Conservation (phyloP, 2,329 filamentous ascomycete species). For the Pezizomycotina sp. region DNA sequence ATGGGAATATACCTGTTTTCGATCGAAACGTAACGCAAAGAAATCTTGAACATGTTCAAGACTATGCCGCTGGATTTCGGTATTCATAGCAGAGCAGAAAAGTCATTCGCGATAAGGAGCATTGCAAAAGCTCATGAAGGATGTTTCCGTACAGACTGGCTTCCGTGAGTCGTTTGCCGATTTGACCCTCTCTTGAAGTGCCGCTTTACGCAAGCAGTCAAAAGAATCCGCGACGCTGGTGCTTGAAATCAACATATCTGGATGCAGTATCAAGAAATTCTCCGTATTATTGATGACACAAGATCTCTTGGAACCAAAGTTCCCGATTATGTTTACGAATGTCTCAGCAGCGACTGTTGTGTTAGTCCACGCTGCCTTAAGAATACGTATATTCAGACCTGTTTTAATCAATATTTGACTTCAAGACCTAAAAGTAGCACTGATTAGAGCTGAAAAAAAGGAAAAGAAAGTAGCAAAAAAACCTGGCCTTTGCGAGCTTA, state of each 20-base stretch:
- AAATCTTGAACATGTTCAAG: slow-evolving; percentile 74
- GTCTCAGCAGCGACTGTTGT: slow-evolving; percentile 58
- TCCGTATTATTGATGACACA: slow-evolving; percentile 69
- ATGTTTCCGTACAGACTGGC: slow-evolving; percentile 84
- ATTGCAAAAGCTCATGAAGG: slow-evolving; percentile 90
- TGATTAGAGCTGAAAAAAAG: slow-evolving; percentile 20
- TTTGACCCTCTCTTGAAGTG: slow-evolving; percentile 88
- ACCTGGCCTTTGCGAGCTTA: too few relatives aligned
- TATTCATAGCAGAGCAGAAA: slow-evolving; percentile 53
- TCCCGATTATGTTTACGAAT: slow-evolving; percentile 73
- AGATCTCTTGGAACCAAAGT: slow-evolving; percentile 51
- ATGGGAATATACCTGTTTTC: too few relatives aligned
- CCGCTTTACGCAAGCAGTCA: slow-evolving; percentile 72
- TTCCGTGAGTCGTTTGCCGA: slow-evolving; percentile 61
- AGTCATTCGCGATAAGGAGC: slow-evolving; percentile 65
- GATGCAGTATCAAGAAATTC: slow-evolving; percentile 80
- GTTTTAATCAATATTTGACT: slow-evolving; percentile 44
- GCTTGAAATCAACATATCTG: slow-evolving; percentile 85
- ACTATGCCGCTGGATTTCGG: slow-evolving; percentile 51
- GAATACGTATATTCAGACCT: too few relatives aligned
- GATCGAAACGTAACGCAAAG: too few relatives aligned
- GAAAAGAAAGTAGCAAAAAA: too few relatives aligned
- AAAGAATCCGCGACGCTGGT: slow-evolving; percentile 96
- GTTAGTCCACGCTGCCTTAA: slow-evolving; percentile 75
- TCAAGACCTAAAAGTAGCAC: slow-evolving; percentile 62